Base-by-base conservation (phyloP, 208 protist genomes). In the Sergeia podlipaevii region DNA sequence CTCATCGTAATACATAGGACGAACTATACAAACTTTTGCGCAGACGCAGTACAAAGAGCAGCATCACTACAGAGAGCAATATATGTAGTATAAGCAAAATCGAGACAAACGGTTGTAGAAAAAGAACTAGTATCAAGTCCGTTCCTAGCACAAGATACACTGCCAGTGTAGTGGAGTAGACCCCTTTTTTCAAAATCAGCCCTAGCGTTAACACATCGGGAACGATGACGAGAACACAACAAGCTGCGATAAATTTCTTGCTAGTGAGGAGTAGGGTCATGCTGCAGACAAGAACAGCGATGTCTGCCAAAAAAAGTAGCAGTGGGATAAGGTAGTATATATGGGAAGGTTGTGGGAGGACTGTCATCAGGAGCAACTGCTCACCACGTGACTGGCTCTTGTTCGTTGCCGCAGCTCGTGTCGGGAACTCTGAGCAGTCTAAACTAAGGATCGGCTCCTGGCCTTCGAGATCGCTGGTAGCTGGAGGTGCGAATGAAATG, bases 91-190 rank as follows among this genome's bases (percentile, higher is more conserved):
- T 65, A 33, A 87, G 80, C 32, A 92, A 36, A 37, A 78, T 41
- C 24, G 74, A 82, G 29, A 77, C 52, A 57, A 73, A 82, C 6
- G 70, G 70, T 38, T 84, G 70, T 18, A 89, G 42, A 61, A 74
- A 81, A 7, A 80, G 46, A 5, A 92, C 43, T 6, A 72, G 60
- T 26, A 86, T 49, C n/a, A n/a, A n/a, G 29, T 65, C 71, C 2
- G 77, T 63, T 78, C 85, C 88, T 26, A 89, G 44, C 32, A 80
- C 51, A 24, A 80, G 44, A 51, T 92, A 78, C 20, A 89, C 39
- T 4, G 76, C 80, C 17, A 82, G 43, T 6, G 77, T 74, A 20
- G 66, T 65, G 0, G 69, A 74, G 54, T 75, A 58, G 17, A 69
- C 56, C 23, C 65, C 69, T 11, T 70, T 58, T 39, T 77, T 84